These are phyloP conservation scores for Pholiota adiposa DNA, from an alignment of 1,284 basidiomycete species.

Conservation along the genomic window DNA sequence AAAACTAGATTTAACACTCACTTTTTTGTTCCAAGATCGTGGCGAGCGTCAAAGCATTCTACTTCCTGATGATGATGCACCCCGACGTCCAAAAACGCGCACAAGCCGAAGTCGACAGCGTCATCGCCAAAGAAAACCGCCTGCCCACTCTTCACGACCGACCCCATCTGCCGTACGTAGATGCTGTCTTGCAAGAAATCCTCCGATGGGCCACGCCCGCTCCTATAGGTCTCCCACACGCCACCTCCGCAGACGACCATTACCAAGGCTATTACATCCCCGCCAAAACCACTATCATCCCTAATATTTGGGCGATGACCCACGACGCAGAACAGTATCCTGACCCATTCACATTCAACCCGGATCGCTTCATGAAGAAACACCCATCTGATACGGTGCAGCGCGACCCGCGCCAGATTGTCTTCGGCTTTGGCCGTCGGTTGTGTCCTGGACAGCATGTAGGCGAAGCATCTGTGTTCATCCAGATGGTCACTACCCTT, in stretches of 20 bases:
- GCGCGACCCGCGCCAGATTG: constrained; percentile 16
- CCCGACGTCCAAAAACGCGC: constrained; percentile 22
- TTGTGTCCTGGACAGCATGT: constrained; percentile 29
- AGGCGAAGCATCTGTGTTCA: constrained; percentile 29
- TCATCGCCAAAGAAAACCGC: constrained; percentile 8
- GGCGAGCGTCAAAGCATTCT: background rate
- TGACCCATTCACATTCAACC: constrained; percentile 46
- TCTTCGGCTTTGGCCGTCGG: constrained; percentile 26
- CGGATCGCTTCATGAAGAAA: constrained; percentile 39
- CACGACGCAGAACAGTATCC: constrained; percentile 45
- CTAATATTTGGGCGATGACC: constrained; percentile 43
- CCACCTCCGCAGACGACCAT: constrained; percentile 43
- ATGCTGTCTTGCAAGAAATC: constrained; percentile 20
- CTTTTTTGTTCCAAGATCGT: background rate
- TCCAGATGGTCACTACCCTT: constrained; percentile 28
- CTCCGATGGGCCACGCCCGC: constrained; percentile 16
- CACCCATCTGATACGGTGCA: constrained; percentile 1
- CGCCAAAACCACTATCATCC: background rate
- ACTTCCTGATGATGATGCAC: constrained; percentile 15
- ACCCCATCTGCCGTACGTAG: constrained; percentile 12
- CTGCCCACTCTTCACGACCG: constrained; percentile 36
- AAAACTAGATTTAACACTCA: background rate
- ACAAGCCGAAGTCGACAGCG: constrained; percentile 19
- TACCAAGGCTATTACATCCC: constrained; percentile 48
- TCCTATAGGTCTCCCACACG: constrained; percentile 44